phyloP scores from a whole-genome alignment of 805 yeast genomes.

The Hemisphaericaspora nanyangensis region DNA sequence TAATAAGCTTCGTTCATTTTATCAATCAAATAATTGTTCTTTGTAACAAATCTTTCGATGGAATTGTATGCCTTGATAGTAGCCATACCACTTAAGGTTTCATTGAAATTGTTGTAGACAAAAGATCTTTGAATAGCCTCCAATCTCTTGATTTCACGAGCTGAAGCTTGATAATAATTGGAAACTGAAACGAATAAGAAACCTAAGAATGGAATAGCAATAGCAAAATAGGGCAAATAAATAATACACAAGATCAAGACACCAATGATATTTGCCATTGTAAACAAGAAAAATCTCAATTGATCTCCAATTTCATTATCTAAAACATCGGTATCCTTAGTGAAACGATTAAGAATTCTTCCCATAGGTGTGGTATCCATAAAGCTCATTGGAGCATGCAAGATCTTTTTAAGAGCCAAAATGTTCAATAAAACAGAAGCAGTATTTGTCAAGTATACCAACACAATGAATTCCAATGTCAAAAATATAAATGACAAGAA shows the following conservation, averaged over 20 bases:
- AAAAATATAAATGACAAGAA: constrained; percentile 45
- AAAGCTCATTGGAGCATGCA: constrained; percentile 79
- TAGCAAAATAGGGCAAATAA: constrained; percentile 40
- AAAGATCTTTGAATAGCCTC: constrained; percentile 39
- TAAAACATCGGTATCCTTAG: constrained; percentile 81
- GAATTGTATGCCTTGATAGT: constrained; percentile 35
- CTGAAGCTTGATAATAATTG: constrained; percentile 34
- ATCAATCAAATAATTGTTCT: constrained; percentile 24
- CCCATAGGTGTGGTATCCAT: constrained; percentile 89
- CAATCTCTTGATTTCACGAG: constrained; percentile 36
- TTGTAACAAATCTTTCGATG: constrained; percentile 21
- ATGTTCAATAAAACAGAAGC: constrained; percentile 61
- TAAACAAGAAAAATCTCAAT: constrained; percentile 55
- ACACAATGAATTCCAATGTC: constrained; percentile 37
- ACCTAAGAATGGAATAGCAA: constrained; percentile 31
- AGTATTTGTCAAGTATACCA: constrained; percentile 48
- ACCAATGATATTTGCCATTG: constrained; percentile 54
- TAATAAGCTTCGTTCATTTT: constrained; percentile 36
- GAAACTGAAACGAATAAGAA: constrained; percentile 23
- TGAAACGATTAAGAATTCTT: constrained; percentile 77
- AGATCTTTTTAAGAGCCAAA: constrained; percentile 52
- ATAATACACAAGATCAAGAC: constrained; percentile 37
- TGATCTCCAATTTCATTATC: constrained; percentile 79
- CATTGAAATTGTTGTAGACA: constrained; percentile 39
- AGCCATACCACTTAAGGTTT: constrained; percentile 32